These are phyloP conservation scores for Ampelocalamus luodianensis DNA, from an alignment of 176 grass and related monocot genomes.

Conservation along the genomic window DNA sequence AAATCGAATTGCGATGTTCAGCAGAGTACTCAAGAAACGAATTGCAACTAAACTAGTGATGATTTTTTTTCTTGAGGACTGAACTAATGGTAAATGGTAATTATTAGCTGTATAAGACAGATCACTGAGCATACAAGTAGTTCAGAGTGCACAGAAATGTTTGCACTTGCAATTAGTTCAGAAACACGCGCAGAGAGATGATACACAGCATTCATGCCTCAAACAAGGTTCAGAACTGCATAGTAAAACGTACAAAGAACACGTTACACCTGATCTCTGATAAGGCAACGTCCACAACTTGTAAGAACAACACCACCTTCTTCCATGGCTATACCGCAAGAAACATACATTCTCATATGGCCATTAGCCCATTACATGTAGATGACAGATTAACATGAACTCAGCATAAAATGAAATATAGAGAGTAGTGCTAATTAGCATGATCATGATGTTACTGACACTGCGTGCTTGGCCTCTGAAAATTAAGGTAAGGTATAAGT, in stretches of 20 bases:
- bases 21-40: background rate
- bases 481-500: background rate
- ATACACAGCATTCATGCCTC: background rate
- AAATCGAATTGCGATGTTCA: background rate
- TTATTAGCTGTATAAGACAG: background rate
- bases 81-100: background rate
- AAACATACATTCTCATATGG: background rate
- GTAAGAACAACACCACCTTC: background rate
- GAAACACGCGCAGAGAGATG: background rate
- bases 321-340: constrained; percentile 4
- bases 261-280: background rate
- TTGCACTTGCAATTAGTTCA: background rate
- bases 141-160: background rate
- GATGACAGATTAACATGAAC: background rate
- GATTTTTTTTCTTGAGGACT: background rate
- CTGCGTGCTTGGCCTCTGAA: background rate
- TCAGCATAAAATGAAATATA: background rate
- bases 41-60: background rate
- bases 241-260: background rate
- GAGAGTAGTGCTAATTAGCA: background rate
- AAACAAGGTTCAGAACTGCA: background rate
- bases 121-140: background rate
- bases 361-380: constrained; percentile 15
- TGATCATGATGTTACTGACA: background rate
- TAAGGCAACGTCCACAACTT: background rate